phyloP scores from a whole-genome alignment of 225 moss, liverwort and hornwort species.

The Physcomitrellopsis africana region DNA sequence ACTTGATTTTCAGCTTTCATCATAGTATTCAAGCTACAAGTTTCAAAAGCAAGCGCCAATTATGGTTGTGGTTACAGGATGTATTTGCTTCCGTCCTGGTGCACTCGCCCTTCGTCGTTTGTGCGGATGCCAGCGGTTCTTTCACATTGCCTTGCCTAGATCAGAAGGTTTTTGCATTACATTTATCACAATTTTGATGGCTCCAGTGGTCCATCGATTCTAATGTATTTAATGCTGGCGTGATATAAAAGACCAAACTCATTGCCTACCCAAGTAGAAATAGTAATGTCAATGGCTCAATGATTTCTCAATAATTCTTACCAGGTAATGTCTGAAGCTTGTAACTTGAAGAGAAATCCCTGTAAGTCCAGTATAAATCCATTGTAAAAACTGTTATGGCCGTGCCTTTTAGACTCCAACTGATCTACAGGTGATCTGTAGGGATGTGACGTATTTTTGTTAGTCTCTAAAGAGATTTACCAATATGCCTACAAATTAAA shows the following conservation, averaged over 20 bases:
- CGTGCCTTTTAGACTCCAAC: constrained; percentile 11
- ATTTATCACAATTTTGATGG: too few species aligned
- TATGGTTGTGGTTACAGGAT: too few species aligned
- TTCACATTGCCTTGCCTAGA: too few species aligned
- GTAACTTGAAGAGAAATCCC: constrained; percentile 16
- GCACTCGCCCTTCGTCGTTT: too few species aligned
- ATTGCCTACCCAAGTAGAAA: neutral
- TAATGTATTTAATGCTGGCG: neutral
- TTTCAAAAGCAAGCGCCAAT: too few species aligned
- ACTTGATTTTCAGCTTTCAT: too few species aligned
- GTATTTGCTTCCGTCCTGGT: too few species aligned
- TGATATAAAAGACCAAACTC: neutral
- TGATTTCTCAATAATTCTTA: neutral
- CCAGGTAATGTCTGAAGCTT: constrained; percentile 21
- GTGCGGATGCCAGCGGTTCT: too few species aligned
- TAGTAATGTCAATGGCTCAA: neutral
- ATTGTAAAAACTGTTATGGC: constrained; percentile 6
- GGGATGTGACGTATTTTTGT: constrained; percentile 4
- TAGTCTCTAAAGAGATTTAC: neutral
- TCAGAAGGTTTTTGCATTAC: too few species aligned
- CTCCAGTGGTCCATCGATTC: too few species aligned
- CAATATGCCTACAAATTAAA: neutral
- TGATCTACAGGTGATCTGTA: constrained; percentile 14
- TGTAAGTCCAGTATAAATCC: constrained; percentile 7
- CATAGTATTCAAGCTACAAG: too few species aligned